Evolutionary conservation across 345 rosid species (phyloP).

Genomic region (Eutrema japonicum): DNA sequence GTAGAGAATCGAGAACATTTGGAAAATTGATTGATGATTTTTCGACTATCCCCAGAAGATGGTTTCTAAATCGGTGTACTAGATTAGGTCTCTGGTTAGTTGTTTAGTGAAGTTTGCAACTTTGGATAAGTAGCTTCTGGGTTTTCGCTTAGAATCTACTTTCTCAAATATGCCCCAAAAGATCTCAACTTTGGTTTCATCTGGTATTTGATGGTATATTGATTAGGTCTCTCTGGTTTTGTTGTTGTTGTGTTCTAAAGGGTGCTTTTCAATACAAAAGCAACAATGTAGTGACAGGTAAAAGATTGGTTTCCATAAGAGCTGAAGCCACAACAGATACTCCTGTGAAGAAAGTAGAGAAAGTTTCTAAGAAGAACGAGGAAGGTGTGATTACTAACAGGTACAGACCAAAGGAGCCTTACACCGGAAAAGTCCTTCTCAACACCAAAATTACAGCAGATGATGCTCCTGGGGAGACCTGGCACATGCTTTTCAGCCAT

Average conservation of each 20-base stretch:
- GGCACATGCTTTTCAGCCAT: conserved; percentile 96
- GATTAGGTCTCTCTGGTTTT: conserved; percentile 19
- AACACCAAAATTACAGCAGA: conserved; percentile 97
- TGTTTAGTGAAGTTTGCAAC: conserved; percentile 19
- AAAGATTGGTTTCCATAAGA: conserved; percentile 59
- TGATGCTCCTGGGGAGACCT: conserved; percentile 98
- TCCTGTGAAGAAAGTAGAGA: conserved; percentile 65
- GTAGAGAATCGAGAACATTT: neutral
- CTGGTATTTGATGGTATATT: conserved; percentile 1
- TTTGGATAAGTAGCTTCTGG: neutral
- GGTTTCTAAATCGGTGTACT: conserved; percentile 13
- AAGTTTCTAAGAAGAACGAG: conserved; percentile 78
- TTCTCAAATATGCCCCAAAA: conserved; percentile 1
- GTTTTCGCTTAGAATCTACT: neutral
- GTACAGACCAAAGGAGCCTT: conserved; percentile 87
- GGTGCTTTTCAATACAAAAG: conserved; percentile 42
- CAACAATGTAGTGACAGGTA: conserved; percentile 55
- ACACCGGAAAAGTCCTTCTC: conserved; percentile 77
- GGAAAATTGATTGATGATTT: neutral
- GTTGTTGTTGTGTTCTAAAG: conserved; percentile 36
- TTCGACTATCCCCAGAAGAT: neutral
- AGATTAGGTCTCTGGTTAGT: conserved; percentile 6
- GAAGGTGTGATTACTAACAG: conserved; percentile 81
- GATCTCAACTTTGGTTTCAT: conserved; percentile 1
- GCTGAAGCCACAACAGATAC: conserved; percentile 88